phyloP scores from a whole-genome alignment of 2,329 filamentous ascomycete species.

The Xylaria sp. region DNA sequence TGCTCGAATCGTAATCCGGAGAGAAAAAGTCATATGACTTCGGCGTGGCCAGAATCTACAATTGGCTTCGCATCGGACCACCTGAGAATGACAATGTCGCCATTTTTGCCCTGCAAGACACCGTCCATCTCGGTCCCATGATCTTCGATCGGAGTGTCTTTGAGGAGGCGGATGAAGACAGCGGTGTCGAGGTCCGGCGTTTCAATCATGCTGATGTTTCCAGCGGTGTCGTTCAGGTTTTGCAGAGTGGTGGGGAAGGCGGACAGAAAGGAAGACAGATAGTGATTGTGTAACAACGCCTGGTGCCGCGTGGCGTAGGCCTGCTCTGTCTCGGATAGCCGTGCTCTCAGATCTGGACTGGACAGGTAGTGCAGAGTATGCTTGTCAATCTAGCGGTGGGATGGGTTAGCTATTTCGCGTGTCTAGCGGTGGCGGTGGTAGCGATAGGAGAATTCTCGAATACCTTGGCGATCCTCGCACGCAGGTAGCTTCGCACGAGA shows the following conservation, averaged over 20 bases:
- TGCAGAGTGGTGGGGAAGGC: slow-evolving; percentile 83
- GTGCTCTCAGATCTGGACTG: slow-evolving; percentile 61
- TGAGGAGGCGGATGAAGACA: slow-evolving; percentile 82
- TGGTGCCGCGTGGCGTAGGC: slow-evolving; percentile 88
- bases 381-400: slow-evolving; percentile 72
- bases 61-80: slow-evolving; percentile 78
- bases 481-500: slow-evolving; percentile 82
- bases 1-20: background rate
- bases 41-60: slow-evolving; percentile 65
- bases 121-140: slow-evolving; percentile 73
- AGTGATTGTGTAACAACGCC: slow-evolving; percentile 84
- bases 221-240: slow-evolving; percentile 88
- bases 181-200: slow-evolving; percentile 82
- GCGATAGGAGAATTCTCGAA: background rate
- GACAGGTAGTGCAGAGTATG: slow-evolving; percentile 79
- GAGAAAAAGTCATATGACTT: slow-evolving; percentile 62
- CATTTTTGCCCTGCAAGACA: slow-evolving; percentile 65
- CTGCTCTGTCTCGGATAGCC: slow-evolving; percentile 80
- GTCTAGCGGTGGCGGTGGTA: slow-evolving; percentile 16
- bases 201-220: slow-evolving; percentile 93
- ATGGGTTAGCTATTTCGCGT: slow-evolving; percentile 36
- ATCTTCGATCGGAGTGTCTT: slow-evolving; percentile 67
- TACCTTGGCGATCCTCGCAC: slow-evolving; percentile 89
- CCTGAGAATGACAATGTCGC: slow-evolving; percentile 74
- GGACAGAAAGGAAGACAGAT: slow-evolving; percentile 82